phyloP scores from a whole-genome alignment of 352 stramenopile species.

The Thalassiosira oceanica region DNA sequence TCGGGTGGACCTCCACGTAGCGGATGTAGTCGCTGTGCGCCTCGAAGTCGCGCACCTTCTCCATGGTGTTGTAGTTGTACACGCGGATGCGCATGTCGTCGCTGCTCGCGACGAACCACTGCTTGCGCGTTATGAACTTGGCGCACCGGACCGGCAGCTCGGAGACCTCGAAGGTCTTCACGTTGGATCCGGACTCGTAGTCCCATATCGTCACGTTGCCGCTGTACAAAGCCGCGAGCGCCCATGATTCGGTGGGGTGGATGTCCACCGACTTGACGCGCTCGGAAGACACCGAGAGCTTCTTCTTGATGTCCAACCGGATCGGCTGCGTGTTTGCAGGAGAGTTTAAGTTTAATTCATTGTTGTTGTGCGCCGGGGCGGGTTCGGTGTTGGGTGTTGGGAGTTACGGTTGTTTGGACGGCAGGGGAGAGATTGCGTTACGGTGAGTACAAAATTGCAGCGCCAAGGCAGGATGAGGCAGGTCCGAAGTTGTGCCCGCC shows the following conservation, averaged over 20 bases:
- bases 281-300: constrained; percentile 93
- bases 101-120: constrained; percentile 93
- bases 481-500: too few relatives aligned
- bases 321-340: constrained; percentile 76
- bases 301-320: constrained; percentile 87
- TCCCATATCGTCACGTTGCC: constrained; percentile 99
- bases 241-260: constrained; percentile 96
- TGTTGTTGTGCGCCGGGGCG: too few relatives aligned
- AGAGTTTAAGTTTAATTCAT: too few relatives aligned
- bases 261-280: constrained; percentile 98
- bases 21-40: constrained; percentile 99
- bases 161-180: constrained; percentile 98
- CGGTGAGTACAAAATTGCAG: too few relatives aligned
- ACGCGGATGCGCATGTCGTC: constrained; percentile 97
- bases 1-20: constrained; percentile 90
- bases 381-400: too few relatives aligned
- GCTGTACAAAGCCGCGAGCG: constrained; percentile 95
- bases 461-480: too few relatives aligned
- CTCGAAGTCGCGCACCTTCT: constrained; percentile 95
- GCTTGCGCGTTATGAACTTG: constrained; percentile 95
- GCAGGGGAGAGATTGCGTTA: too few relatives aligned
- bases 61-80: constrained; percentile 99
- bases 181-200: constrained; percentile 84
- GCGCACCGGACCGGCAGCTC: constrained; percentile 92
- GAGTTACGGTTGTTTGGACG: too few relatives aligned